Base-by-base conservation (phyloP, 2,329 filamentous ascomycete genomes). In the Aspergillus niger region DNA sequence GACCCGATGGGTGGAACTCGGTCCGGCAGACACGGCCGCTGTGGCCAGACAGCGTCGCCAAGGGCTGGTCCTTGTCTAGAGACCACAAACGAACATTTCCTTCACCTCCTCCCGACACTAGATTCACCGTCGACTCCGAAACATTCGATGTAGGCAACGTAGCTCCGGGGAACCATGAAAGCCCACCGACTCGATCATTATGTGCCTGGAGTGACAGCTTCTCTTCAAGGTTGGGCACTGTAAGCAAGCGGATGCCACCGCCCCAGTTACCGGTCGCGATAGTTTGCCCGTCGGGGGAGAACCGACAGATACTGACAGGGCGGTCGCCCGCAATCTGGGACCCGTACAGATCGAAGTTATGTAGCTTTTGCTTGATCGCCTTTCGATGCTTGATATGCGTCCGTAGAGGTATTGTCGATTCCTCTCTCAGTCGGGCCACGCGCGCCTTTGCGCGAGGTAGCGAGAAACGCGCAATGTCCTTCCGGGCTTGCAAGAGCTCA, bases 361-460 rank as follows among this genome's bases (percentile, higher is more conserved):
- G 83, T 30, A 99, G 77, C 59, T 86, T 86, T 67, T 96, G 91
- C 77, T 96, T 97, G 74, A 98, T 84, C 26, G 87, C 86, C 75
- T 96, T 97, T 60, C 95, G 88, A 74, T 96, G 92, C 70, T 94
- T 95, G 73, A 97, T 90, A 72, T 99, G 95, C 4, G 91, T 95
- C 65, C 92, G 87, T 55, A 98, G 80, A 1, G 91, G 89, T 66
- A 98, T 97, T 0, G 85, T 87, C 22, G 91, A 87, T 74, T 98
- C 95, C 60, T 85, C 81, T 70, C 89, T 91, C 73, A 97, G 92
- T 67, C 89, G 89, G 20, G 86, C 87, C 3, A 95, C 81, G 65
- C 94, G 86, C 67, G 85, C 85, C 73, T 91, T 91, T 54, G 95
- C 91, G 58, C 91, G 84, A 1, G 92, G 92, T 52, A 99, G 79